These are phyloP conservation scores for Glarea lozoyensis DNA, from an alignment of 495 filamentous ascomycete genomes.

Conservation along the genomic window DNA sequence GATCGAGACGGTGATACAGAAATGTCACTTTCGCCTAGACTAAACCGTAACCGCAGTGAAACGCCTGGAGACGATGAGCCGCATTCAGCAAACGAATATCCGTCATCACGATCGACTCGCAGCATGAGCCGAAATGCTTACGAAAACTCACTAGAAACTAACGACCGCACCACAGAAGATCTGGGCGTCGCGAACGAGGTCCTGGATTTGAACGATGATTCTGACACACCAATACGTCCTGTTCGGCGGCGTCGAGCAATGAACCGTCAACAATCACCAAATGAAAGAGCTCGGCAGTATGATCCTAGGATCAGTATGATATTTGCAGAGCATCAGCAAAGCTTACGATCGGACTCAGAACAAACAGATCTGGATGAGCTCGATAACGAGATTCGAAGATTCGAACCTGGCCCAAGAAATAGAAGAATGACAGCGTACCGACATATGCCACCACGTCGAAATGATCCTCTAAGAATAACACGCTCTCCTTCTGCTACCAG, in stretches of 20 bases:
- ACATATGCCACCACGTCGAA: slow-evolving; percentile 3
- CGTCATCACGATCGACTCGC: background rate
- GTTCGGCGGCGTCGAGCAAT: slow-evolving; percentile 11
- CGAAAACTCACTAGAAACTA: background rate
- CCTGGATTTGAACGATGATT: slow-evolving; percentile 13
- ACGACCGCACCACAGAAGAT: background rate
- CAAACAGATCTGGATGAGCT: slow-evolving; percentile 7
- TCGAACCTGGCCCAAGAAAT: slow-evolving; percentile 7
- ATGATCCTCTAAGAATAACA: slow-evolving; percentile 9
- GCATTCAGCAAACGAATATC: background rate
- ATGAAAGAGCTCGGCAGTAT: slow-evolving; percentile 10
- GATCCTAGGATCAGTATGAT: slow-evolving; percentile 19
- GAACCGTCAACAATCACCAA: slow-evolving; percentile 1
- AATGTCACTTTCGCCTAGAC: slow-evolving; percentile 17
- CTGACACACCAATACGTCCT: slow-evolving; percentile 15
- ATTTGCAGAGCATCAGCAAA: slow-evolving; percentile 19
- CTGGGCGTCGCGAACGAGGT: slow-evolving; percentile 13
- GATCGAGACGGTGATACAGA: slow-evolving; percentile 23
- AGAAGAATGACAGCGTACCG: slow-evolving; percentile 11
- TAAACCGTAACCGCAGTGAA: slow-evolving; percentile 1
- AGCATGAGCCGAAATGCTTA: background rate
- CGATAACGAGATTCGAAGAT: slow-evolving; percentile 4
- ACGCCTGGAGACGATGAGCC: background rate
- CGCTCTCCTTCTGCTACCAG: slow-evolving; percentile 14
- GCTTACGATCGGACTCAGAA: background rate